phyloP scores from a whole-genome alignment of 805 yeast species.

The Myxozyma kluyveri region DNA sequence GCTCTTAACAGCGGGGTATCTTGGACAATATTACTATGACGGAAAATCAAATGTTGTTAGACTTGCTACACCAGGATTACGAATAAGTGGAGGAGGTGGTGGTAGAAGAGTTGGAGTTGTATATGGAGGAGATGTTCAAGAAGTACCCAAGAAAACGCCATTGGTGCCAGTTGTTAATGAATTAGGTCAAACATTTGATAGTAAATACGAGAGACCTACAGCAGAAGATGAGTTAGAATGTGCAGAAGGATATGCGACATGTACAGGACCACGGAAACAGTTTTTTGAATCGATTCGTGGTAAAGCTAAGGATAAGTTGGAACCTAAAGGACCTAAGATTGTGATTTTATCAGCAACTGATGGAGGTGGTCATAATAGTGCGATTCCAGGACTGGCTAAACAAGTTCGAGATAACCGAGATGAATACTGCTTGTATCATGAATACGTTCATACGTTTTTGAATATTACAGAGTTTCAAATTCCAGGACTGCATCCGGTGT shows the following conservation, averaged over 20 bases:
- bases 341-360: slow-evolving; percentile 31
- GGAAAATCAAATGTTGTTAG: too few relatives aligned
- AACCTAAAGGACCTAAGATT: slow-evolving; percentile 27
- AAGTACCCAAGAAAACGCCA: slow-evolving; percentile 1
- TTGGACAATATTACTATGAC: too few relatives aligned
- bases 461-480: slow-evolving; percentile 31
- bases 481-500: slow-evolving; percentile 17
- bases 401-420: slow-evolving; percentile 32
- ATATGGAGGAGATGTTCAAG: slow-evolving; percentile 3
- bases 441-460: slow-evolving; percentile 33
- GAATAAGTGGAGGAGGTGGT: too few relatives aligned
- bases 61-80: too few relatives aligned
- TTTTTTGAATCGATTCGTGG: not conserved
- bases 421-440: slow-evolving; percentile 37
- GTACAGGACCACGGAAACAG: not conserved
- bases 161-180: slow-evolving; percentile 2
- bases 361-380: slow-evolving; percentile 25
- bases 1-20: too few relatives aligned
- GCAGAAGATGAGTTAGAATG: not conserved
- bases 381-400: slow-evolving; percentile 12
- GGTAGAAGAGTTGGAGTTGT: too few relatives aligned
- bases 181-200: slow-evolving; percentile 12
- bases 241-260: not conserved
- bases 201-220: slow-evolving; percentile 3
- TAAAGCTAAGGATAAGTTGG: slow-evolving; percentile 2